Base-by-base conservation (phyloP, 2,329 filamentous ascomycete genomes). In the Cladosporium sp. region DNA sequence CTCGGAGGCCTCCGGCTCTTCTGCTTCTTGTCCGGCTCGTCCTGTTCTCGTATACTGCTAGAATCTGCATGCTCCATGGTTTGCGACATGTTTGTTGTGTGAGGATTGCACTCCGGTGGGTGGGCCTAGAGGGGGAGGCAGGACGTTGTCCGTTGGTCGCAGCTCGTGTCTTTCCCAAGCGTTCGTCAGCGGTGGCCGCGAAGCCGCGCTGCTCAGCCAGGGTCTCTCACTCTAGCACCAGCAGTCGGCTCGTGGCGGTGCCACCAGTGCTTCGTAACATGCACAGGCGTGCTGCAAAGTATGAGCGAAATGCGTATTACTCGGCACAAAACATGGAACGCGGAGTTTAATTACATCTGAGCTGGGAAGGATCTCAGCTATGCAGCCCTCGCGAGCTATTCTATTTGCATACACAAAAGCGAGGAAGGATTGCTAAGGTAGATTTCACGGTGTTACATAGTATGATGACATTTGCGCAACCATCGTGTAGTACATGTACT, bases 1-100 rank as follows among this genome's bases (percentile, higher is more conserved):
- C 93, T 97, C 72, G 93, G 92, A 72, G 94, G 94, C 80, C 92
- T 89, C 80, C 91, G 89, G 85, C 88, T 96, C 88, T 97, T 97
- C 79, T 90, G 87, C 84, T 93, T 95, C 81, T 89, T 95, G 83
- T 85, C 80, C 46, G 54, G 49, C 65, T 77, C 71, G 62, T 75
- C 74, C n/a, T 76, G 76, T 64, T 80, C 80, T 70, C 81, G 76
- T 71, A 76, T 76, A 60, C 77, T 77, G 67, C 79, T 79, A 54
- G 78, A 79, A 68, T 82, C 80, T 66, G 74, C 75, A 30, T 77
- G 76, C 67, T 81, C 78, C 70, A 80, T 76, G 67, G 80, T 79
- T 71, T 79, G 80, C 76, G 81, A 81, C 80, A 82, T 82, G 66
- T 10, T 36, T 82, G 66, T 16, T 34, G 39, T 21, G 59, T 58